These are phyloP conservation scores for Arachnopeziza araneosa DNA, from an alignment of 2,329 filamentous ascomycete genomes.

Conservation along the genomic window DNA sequence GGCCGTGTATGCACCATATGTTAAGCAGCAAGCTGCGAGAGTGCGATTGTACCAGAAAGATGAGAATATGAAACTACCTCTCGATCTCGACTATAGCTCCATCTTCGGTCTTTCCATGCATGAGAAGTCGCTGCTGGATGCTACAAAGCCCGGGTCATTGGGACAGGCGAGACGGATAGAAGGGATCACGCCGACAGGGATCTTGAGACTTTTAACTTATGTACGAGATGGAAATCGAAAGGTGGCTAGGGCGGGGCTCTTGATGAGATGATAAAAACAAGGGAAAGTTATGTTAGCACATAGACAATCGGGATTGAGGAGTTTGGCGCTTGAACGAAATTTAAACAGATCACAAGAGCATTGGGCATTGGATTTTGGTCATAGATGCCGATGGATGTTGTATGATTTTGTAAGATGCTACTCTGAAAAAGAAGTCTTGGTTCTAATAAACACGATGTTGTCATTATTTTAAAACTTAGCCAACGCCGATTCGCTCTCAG, in stretches of 20 bases:
- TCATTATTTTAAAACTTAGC: background rate
- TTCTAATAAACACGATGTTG: background rate
- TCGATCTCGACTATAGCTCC: conserved; percentile 68
- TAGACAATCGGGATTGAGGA: background rate
- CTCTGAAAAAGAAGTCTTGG: background rate
- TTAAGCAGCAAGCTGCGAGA: conserved; percentile 63
- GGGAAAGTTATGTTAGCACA: background rate
- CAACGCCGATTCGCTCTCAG: conserved; percentile 43
- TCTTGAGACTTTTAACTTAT: conserved; percentile 55
- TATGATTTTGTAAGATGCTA: background rate
- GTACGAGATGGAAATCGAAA: conserved; percentile 36
- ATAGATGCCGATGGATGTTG: background rate
- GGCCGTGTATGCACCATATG: conserved; percentile 80
- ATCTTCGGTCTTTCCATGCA: conserved; percentile 73
- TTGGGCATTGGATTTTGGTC: too few species aligned
- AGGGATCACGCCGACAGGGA: conserved; percentile 61
- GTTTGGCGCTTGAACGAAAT: background rate
- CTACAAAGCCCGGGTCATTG: conserved; percentile 73
- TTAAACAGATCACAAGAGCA: background rate
- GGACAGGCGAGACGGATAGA: conserved; percentile 87
- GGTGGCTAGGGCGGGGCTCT: conserved; percentile 12
- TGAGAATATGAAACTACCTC: conserved; percentile 66
- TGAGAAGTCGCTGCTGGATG: conserved; percentile 66
- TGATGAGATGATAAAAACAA: conserved; percentile 17
- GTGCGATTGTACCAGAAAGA: conserved; percentile 67